phyloP scores from a whole-genome alignment of 768 basidiomycete genomes.

The Infundibulicybe gibba region DNA sequence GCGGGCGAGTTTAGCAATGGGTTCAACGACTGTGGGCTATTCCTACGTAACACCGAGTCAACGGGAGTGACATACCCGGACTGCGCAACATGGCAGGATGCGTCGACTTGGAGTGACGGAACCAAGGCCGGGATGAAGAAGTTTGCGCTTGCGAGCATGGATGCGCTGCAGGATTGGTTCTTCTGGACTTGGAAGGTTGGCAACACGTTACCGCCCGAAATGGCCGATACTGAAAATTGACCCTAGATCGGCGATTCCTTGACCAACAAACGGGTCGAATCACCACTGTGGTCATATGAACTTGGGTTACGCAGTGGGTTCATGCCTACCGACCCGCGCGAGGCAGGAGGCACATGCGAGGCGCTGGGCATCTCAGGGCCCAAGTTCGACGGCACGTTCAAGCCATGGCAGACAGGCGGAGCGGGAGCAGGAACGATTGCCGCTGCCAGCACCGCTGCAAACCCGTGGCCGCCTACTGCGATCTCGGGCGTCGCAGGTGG shows the following conservation, averaged over 20 bases:
- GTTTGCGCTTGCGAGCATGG: slow-evolving; percentile 50
- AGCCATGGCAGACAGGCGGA: slow-evolving; percentile 71
- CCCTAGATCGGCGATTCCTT: slow-evolving; percentile 30
- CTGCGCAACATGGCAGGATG: slow-evolving; percentile 38
- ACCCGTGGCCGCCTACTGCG: slow-evolving; percentile 65
- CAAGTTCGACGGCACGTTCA: slow-evolving; percentile 40
- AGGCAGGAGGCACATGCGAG: slow-evolving; percentile 57
- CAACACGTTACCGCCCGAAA: not conserved
- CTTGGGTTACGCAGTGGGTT: slow-evolving; percentile 36
- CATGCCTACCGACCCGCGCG: slow-evolving; percentile 49
- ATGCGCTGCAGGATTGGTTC: slow-evolving; percentile 28
- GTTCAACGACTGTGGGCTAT: slow-evolving; percentile 51
- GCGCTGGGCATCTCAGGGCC: slow-evolving; percentile 41
- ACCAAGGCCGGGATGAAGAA: slow-evolving; percentile 31
- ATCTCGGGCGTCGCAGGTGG: slow-evolving; percentile 26
- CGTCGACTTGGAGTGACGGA: slow-evolving; percentile 42
- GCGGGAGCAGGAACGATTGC: slow-evolving; percentile 46
- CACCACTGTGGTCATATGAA: slow-evolving; percentile 48
- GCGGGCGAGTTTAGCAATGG: slow-evolving; percentile 75
- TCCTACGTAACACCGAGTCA: slow-evolving; percentile 10
- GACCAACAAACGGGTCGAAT: slow-evolving; percentile 30
- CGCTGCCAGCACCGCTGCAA: slow-evolving; percentile 34
- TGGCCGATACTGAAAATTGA: not conserved
- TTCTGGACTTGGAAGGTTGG: slow-evolving; percentile 56
- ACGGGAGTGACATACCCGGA: slow-evolving; percentile 23